A percentile compares a stretch with the other conserved stretches of the same genome.
These are phyloP conservation scores for Linnemannia exigua DNA, from an alignment of 192 early-diverging fungal species.

Conservation along the genomic window DNA sequence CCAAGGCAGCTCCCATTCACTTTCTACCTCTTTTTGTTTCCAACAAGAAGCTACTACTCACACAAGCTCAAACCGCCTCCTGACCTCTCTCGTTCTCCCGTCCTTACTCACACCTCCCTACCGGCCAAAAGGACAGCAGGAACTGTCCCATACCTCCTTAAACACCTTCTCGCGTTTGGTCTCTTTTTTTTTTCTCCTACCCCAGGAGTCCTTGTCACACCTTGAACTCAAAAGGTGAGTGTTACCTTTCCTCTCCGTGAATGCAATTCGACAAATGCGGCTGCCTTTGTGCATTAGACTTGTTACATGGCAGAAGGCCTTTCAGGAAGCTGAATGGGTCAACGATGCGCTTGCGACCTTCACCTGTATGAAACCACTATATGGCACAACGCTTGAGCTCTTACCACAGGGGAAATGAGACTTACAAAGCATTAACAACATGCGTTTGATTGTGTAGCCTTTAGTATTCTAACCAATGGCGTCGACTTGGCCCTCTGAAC, in stretches of 20 bases:
- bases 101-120: neutral
- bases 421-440: neutral
- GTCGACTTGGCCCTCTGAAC: conserved; percentile 22
- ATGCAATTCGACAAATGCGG: neutral
- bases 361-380: neutral
- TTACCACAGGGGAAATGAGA: neutral
- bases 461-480: neutral
- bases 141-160: neutral
- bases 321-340: neutral
- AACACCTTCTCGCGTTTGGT: neutral
- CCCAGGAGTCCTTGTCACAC: conserved; percentile 5
- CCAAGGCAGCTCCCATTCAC: neutral
- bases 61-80: neutral
- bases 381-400: neutral
- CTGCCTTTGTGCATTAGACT: neutral
- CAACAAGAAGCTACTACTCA: neutral
- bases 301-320: neutral
- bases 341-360: neutral
- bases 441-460: neutral
- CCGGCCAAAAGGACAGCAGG: neutral
- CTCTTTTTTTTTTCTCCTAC: neutral
- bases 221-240: conserved; percentile 1
- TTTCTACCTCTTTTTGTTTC: neutral
- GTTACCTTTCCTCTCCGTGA: neutral
- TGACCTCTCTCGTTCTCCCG: neutral